Evolutionary conservation across 2,329 filamentous ascomycete genomes (phyloP), one percentile per base, ranked within the genome.

Genomic region (Drechslerella coelobrocha): DNA sequence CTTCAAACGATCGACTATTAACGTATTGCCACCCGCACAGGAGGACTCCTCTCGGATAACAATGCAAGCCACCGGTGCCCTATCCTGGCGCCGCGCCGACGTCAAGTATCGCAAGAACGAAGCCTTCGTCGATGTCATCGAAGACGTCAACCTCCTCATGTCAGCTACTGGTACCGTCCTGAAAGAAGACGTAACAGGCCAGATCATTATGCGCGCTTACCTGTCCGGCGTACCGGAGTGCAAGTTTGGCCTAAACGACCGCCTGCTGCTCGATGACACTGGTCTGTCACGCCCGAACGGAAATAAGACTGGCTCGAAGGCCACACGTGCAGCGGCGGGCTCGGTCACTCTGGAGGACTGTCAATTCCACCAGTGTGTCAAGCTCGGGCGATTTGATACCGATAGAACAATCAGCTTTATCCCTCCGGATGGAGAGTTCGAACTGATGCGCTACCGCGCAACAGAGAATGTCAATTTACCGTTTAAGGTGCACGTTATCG

Each of bases 91-190:
- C 76, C 90, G 96, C 78, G 90, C 93, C 69, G 93, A 97, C 79
- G 94, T 99, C 80, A 96, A 96, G 78, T 99, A 99, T 82, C 90
- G 94, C 79, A 99, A 99, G 82, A 99, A 99, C 81, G 94, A 99
- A 80, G 94, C 94, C 29, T 99, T 99, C 77, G 94, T 99, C 75
- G 94, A 99, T 80, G 94, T 99, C 17, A 99, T 99, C 77, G 94
- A 99, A 80, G 94, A 99, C 78, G 93, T 99, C 77, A 99, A 99
- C 80, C 85, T 99, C 68, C 88, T 99, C 77, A 97, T 99, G 90
- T 97, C 93, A n/a, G 94, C 56, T 4, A 94, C 92, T 0, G 94
- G 94, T 27, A 93, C 92, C 21, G 92, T 99, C 26, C 85, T 99
- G 10, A 90, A 94, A 74, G 94, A 94, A 73, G 94, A 99, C 77